Conservation (phyloP, 2,329 filamentous ascomycete species). For the Talaromyces sp. region DNA sequence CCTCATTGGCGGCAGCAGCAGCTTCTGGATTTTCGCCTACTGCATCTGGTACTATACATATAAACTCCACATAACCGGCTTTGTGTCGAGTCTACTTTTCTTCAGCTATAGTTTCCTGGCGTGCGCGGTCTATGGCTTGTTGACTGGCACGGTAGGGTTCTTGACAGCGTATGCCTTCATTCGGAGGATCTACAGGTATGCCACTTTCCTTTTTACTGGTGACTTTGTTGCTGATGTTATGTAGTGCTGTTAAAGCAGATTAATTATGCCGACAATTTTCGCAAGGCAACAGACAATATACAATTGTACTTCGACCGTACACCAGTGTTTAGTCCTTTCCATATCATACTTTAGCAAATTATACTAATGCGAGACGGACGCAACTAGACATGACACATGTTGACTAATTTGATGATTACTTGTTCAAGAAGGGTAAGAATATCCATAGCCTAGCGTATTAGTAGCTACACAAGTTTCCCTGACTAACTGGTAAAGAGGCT, state of each 20-base stretch:
- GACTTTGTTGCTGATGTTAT: not conserved
- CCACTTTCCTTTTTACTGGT: constrained; percentile 13
- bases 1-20: constrained; percentile 69
- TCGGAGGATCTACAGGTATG: constrained; percentile 74
- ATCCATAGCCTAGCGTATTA: not conserved
- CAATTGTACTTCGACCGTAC: not conserved
- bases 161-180: constrained; percentile 81
- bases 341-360: not conserved
- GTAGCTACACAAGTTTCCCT: not conserved
- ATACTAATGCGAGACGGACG: constrained; percentile 3
- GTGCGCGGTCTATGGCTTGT: constrained; percentile 73
- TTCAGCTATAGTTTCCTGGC: constrained; percentile 82
- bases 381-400: not conserved
- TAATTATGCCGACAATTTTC: not conserved
- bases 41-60: constrained; percentile 79
- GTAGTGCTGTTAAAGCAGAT: constrained; percentile 18
- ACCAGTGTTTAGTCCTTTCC: not conserved
- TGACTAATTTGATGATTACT: not conserved
- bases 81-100: constrained; percentile 75
- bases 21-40: constrained; percentile 78
- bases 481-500: not conserved
- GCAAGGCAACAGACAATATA: not conserved
- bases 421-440: not conserved
- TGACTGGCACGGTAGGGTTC: constrained; percentile 82
- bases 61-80: constrained; percentile 75